phyloP scores from a whole-genome alignment of 2,329 filamentous ascomycete species.

The Coniochaeta sp. region DNA sequence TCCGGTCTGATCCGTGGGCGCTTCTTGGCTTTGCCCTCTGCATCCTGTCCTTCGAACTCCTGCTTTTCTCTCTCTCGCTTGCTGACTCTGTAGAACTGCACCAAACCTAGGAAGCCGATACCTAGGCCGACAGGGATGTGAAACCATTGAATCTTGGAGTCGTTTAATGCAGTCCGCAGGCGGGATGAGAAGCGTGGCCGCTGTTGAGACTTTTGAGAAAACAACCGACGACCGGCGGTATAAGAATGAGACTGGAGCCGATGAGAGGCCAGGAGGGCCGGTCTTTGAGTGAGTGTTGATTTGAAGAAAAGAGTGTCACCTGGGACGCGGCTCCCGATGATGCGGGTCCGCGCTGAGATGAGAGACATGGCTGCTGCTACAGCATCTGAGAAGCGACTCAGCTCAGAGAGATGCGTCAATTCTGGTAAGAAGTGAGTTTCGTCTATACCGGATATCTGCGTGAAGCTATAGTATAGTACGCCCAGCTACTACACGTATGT shows the following conservation, averaged over 20 bases:
- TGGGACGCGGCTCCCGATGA: not conserved
- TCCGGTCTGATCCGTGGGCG: constrained; percentile 64
- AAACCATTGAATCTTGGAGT: constrained; percentile 70
- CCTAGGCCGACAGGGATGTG: constrained; percentile 83
- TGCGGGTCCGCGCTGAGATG: not conserved
- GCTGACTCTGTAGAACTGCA: constrained; percentile 75
- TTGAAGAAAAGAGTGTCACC: not conserved
- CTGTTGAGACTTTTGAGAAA: constrained; percentile 34
- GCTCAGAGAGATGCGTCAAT: no score
- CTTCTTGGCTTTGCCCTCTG: constrained; percentile 38
- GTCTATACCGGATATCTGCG: not conserved
- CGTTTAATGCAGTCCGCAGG: constrained; percentile 40
- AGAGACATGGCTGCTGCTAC: not conserved
- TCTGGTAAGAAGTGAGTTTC: not conserved
- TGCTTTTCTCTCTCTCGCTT: constrained; percentile 44
- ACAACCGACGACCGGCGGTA: constrained; percentile 17
- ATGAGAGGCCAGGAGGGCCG: constrained; percentile 8
- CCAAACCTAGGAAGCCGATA: constrained; percentile 72
- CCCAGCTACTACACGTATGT: not conserved
- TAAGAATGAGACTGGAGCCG: constrained; percentile 10
- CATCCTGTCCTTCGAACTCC: constrained; percentile 34
- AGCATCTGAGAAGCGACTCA: not conserved
- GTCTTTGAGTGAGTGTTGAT: not conserved
- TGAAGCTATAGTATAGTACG: not conserved
- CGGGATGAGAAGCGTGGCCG: constrained; percentile 43